Evolutionary conservation across 768 basidiomycete species (phyloP), one percentile per base, ranked within the genome.

Genomic region (Amyloporia xantha): DNA sequence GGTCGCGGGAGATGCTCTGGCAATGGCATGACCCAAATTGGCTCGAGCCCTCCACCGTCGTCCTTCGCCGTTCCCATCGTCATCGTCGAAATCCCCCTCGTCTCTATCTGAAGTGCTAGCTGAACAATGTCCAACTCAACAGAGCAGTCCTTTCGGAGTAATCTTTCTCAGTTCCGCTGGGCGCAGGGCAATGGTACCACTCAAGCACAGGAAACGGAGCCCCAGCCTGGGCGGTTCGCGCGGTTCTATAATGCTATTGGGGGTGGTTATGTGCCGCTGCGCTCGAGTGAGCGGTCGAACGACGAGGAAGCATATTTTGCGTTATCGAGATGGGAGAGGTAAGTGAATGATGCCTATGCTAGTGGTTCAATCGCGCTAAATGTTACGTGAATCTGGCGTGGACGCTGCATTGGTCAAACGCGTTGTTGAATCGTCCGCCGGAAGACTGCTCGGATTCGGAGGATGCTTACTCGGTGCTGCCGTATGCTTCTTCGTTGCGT

Each of bases 221-320:
- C 68, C 33, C 59, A 68, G 1, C 65, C 68, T 2, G 87, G 87
- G 60, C 82, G 89, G 3, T 92, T 97, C 64, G 80, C 86, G 11
- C 76, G 91, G 24, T 90, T 94, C 64, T 95, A 94, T 70, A 86
- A 81, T 49, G 79, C 86, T 15, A 74, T 97, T 43, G 87, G 87
- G 7, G 84, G 84, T 11, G 82, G 85, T 54, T 96, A 96, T 60
- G 82, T 98, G 41, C 96, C 95, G 0, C 70, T 97, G 52, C 76
- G 91, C 35, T 87, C 86, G 2, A 79, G 62, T 53, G 91, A 91
- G 56, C 76, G 81, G 38, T 85, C 86, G 25, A 92, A 91, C 65
- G 94, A 99, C 64, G 95, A 98, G 58, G 92, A 97, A 61, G 94
- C 95, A 2, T 95, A 86, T 77, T 91, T 96, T 67, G 86, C 88